Evolutionary conservation across 768 basidiomycete species (phyloP), one percentile per base, ranked within the genome.

Genomic region (Podaxis sp.): DNA sequence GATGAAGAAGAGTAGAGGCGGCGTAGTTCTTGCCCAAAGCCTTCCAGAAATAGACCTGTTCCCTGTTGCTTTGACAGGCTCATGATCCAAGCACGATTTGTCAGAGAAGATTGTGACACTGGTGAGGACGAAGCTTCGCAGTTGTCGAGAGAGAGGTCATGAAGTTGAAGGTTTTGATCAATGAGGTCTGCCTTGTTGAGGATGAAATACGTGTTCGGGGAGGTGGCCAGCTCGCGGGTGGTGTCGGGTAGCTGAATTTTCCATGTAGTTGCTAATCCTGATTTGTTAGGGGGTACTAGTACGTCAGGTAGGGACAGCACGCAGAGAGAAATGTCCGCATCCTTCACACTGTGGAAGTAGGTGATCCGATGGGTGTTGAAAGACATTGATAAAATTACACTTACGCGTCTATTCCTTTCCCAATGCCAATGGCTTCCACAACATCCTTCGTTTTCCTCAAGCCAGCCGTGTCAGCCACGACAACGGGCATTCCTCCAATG

Each of bases 381-480:
- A 29, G 24, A 54, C 53, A 27, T 60, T 37, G 41, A 27, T 5
- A 19, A 47, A 33, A 25, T 25, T 33, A 13, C 11, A 77, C 89
- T 67, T 64, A 94, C 94, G 84, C 80, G 49, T 81, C 76, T 51
- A 76, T 76, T 0, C 94, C 95, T 36, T 90, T 82, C 65, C 90
- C 81, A 17, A 96, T 83, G 0, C 94, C 95, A 50, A 96, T 93
- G 36, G 72, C 79, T 73, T 97, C 94, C 1, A 96, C 88, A 2
- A 83, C 68, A 65, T 94, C 87, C 7, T 82, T 74, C 0, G 90
- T 88, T 60, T 77, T 73, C 29, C 94, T 80, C 12, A 96, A 74
- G 1, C 94, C 95, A 2, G 94, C 95, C 0, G 95, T 96, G 70
- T 97, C 95, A 0, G 88, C 83, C 12, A 94, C 80, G 25, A 90